Evolutionary conservation across 2,329 filamentous ascomycete genomes (phyloP), one percentile per base, ranked within the genome.

Genomic region (Aspergillus costaricaensis): DNA sequence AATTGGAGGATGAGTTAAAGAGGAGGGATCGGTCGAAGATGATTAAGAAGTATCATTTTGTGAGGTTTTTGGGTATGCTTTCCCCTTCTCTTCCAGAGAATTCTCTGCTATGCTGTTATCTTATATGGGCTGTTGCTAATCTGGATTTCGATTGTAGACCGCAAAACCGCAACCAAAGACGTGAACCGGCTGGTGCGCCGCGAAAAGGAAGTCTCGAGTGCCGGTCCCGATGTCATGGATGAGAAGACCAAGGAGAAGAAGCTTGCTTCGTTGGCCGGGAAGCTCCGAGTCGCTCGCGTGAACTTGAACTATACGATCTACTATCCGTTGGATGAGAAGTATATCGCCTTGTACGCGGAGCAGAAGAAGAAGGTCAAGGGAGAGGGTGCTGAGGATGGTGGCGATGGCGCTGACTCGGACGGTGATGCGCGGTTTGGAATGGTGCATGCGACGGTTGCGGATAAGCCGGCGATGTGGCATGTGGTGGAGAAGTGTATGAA

Each of bases 221-320:
- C 32, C 12, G 32, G 32, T 2, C 32, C 32, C 0, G 32, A 36
- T 36, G 12, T 5, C 32, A 36, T 36, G 32, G 32, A 36, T 36
- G 4, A 12, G 10, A 36, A 36, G 32, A 36, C 48, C 27, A 70
- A 67, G 54, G 65, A 66, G 57, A 74, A 63, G 55, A 64, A 52
- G 43, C 43, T 65, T 59, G 41, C 61, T 52, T 51, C 68, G 77
- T 50, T 73, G 68, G 62, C 62, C 3, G 54, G 65, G 47, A 74
- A 75, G 55, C 74, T 84, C 23, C 81, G 84, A 65, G 72, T 72
- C 30, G 80, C 81, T 7, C 81, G 84, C 56, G 81, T 87, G 21
- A 86, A 88, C 68, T 71, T 88, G 63, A 86, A 86, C 68, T 89
- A 89, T 70, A 82, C 86, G 7, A 79, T 85, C 41, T 88, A 86